Percentiles rank a stretch among this genome's conserved stretches.
Evolutionary conservation across 768 basidiomycete species (phyloP).

Genomic region (Suillus weaverae): DNA sequence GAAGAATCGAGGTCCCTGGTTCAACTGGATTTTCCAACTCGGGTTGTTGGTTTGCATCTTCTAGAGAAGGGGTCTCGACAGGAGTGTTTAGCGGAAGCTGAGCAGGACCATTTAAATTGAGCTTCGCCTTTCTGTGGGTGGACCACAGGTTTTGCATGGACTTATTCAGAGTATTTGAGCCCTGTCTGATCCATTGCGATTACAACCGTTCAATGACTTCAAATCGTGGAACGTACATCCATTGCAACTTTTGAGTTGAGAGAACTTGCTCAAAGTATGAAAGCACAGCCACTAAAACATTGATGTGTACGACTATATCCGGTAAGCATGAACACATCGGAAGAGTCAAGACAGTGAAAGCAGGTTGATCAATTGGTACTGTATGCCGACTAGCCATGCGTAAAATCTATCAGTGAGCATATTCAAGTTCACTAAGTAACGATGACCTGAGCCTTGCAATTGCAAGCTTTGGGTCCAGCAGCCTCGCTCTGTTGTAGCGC

Average conservation of each 20-base stretch:
- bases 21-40: background rate
- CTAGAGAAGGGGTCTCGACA: background rate
- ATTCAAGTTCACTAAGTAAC: background rate
- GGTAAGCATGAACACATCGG: no score
- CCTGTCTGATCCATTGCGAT: constrained; percentile 54
- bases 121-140: constrained; percentile 56
- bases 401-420: no score
- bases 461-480: background rate
- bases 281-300: background rate
- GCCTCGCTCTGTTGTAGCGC: background rate
- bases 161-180: constrained; percentile 70
- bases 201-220: constrained; percentile 9
- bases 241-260: background rate
- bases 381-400: no score
- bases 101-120: constrained; percentile 60
- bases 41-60: background rate
- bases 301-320: no score
- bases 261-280: background rate
- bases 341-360: no score
- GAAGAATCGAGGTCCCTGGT: background rate
- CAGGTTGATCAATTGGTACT: no score
- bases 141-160: constrained; percentile 84
- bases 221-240: constrained; percentile 6
- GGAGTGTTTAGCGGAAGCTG: constrained; percentile 6
- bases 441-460: background rate